Conservation (phyloP, 2,329 filamentous ascomycete species). For the Cladophialophora yegresii region DNA sequence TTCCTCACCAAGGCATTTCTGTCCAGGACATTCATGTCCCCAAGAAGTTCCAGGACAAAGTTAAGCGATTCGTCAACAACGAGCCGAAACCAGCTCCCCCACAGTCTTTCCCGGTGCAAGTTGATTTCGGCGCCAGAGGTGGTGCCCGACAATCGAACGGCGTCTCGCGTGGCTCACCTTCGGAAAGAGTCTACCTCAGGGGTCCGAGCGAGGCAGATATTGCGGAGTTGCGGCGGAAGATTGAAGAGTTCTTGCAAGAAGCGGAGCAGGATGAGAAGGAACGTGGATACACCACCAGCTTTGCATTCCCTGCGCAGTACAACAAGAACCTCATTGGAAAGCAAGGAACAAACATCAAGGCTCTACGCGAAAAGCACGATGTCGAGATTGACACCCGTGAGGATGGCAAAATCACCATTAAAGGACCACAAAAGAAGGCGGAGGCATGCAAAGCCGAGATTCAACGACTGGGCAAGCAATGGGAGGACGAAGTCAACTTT, state of each 20-base stretch:
- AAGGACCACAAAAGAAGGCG: slow-evolving; percentile 92
- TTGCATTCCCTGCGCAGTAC: slow-evolving; percentile 93
- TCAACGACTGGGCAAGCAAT: slow-evolving; percentile 71
- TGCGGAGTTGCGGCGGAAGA: slow-evolving; percentile 69
- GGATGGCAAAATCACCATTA: slow-evolving; percentile 91
- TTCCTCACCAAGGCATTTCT: slow-evolving; percentile 40
- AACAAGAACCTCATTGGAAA: slow-evolving; percentile 79
- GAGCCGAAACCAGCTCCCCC: slow-evolving; percentile 38
- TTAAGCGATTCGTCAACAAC: slow-evolving; percentile 56
- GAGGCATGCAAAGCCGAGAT: slow-evolving; percentile 85
- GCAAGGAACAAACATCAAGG: slow-evolving; percentile 68
- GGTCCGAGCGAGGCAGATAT: slow-evolving; percentile 71
- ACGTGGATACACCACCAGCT: slow-evolving; percentile 79
- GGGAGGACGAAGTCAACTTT: slow-evolving; percentile 89
- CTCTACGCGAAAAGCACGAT: slow-evolving; percentile 68
- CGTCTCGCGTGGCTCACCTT: slow-evolving; percentile 22
- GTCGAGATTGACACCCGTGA: slow-evolving; percentile 78
- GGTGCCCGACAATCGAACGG: slow-evolving; percentile 19
- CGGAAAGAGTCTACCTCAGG: slow-evolving; percentile 47
- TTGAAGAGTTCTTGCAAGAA: slow-evolving; percentile 77
- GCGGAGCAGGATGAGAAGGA: slow-evolving; percentile 93
- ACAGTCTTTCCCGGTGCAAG: slow-evolving; percentile 59
- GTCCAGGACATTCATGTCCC: slow-evolving; percentile 35
- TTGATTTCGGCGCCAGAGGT: slow-evolving; percentile 39
- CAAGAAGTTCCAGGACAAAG: slow-evolving; percentile 57